Conservation (phyloP, 768 basidiomycete genomes). For the Candolleomyces aberdarensis region DNA sequence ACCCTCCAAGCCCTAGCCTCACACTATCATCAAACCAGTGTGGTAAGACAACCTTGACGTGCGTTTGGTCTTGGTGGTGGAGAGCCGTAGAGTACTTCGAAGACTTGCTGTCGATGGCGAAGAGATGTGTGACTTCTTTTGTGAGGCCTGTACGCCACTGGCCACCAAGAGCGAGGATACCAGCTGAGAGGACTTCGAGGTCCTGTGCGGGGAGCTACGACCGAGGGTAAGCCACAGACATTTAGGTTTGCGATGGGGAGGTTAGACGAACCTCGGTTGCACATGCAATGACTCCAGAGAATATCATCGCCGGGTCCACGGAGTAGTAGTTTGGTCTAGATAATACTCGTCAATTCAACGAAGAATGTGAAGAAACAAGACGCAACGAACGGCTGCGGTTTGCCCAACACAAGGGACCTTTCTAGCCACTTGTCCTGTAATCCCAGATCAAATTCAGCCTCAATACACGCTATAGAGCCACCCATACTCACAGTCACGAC, state of each 20-base stretch:
- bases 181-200: slow-evolving; percentile 68
- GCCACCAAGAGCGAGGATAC: slow-evolving; percentile 74
- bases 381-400: slow-evolving; percentile 49
- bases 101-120: slow-evolving; percentile 53
- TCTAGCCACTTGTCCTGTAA: slow-evolving; percentile 67
- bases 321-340: slow-evolving; percentile 62
- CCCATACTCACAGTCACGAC: slow-evolving; percentile 34
- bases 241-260: background rate
- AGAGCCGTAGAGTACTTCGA: slow-evolving; percentile 52
- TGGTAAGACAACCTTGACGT: slow-evolving; percentile 72
- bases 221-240: background rate
- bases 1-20: slow-evolving; percentile 44
- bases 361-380: background rate
- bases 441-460: background rate
- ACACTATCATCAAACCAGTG: slow-evolving; percentile 91
- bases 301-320: slow-evolving; percentile 71
- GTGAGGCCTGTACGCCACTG: slow-evolving; percentile 78
- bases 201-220: slow-evolving; percentile 59
- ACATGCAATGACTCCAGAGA: slow-evolving; percentile 79
- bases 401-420: slow-evolving; percentile 54
- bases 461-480: background rate
- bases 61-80: slow-evolving; percentile 55
- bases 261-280: slow-evolving; percentile 53
- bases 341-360: background rate
- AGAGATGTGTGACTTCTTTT: slow-evolving; percentile 84